These are phyloP conservation scores for Zizania latifolia DNA, from an alignment of 176 grass and related monocot species.

Conservation along the genomic window DNA sequence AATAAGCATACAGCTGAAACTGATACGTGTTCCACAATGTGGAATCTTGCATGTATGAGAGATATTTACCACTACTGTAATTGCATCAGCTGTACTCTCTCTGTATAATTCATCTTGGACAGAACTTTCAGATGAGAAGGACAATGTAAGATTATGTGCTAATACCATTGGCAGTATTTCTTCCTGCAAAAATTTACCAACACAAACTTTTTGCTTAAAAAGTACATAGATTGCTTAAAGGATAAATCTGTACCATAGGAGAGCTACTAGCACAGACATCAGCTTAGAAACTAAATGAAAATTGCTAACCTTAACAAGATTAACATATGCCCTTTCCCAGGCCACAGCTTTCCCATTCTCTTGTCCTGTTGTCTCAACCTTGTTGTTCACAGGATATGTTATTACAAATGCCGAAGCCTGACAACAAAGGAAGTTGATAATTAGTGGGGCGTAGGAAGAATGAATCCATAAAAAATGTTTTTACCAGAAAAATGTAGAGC, in stretches of 20 bases:
- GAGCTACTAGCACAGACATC: neutral
- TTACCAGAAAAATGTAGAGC: constrained; percentile 8
- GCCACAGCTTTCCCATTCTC: constrained; percentile 74
- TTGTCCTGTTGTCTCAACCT: constrained; percentile 57
- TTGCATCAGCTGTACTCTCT: constrained; percentile 88
- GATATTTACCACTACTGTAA: constrained; percentile 78
- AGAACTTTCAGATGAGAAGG: constrained; percentile 97
- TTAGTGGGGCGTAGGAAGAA: neutral
- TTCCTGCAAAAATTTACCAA: constrained; percentile 45
- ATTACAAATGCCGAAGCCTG: constrained; percentile 87
- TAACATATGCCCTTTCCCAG: constrained; percentile 91
- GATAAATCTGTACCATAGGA: neutral
- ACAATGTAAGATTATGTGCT: constrained; percentile 70
- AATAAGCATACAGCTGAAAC: constrained; percentile 33
- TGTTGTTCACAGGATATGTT: constrained; percentile 99
- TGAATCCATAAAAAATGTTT: neutral
- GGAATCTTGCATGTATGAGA: constrained; percentile 10
- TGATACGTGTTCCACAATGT: constrained; percentile 8
- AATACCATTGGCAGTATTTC: constrained; percentile 82
- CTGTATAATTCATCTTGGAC: constrained; percentile 85
- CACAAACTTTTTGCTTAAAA: constrained; percentile 8
- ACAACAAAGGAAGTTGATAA: constrained; percentile 28
- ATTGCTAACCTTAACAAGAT: constrained; percentile 64
- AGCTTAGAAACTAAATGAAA: constrained; percentile 23
- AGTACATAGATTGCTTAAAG: neutral